These are phyloP conservation scores for Pichia sp. DNA, from an alignment of 1,139 yeast genomes.

Conservation along the genomic window DNA sequence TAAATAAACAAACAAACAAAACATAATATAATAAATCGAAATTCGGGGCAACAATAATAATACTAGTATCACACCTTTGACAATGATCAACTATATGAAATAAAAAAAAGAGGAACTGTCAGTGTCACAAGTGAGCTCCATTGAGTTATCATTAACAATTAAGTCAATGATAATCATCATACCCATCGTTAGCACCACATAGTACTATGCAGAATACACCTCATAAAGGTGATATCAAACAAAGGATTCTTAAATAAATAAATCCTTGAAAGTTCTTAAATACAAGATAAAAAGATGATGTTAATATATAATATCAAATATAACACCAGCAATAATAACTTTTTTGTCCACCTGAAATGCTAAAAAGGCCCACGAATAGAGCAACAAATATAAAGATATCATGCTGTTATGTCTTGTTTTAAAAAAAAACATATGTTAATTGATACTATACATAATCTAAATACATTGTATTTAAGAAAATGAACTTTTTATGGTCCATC, in stretches of 20 bases:
- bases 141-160: conserved; percentile 19
- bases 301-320: too few species aligned
- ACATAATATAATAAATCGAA: not conserved
- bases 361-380: not conserved
- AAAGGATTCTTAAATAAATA: not conserved
- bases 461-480: not conserved
- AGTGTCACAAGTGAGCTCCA: conserved; percentile 25
- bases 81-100: conserved; percentile 15
- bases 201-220: conserved; percentile 21
- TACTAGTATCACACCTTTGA: conserved; percentile 18
- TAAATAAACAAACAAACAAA: not conserved
- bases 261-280: not conserved
- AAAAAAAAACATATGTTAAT: not conserved
- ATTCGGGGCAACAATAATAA: too few species aligned
- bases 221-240: conserved; percentile 10
- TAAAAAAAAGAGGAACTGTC: conserved; percentile 9
- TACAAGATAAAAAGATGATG: not conserved
- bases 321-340: not conserved
- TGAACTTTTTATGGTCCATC: conserved; percentile 15
- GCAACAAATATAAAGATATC: not conserved
- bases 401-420: not conserved
- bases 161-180: conserved; percentile 21
- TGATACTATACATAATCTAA: too few species aligned
- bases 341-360: not conserved
- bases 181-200: conserved; percentile 20